phyloP scores from a whole-genome alignment of 2,329 filamentous ascomycete genomes.

The Hypoxylon sp. region DNA sequence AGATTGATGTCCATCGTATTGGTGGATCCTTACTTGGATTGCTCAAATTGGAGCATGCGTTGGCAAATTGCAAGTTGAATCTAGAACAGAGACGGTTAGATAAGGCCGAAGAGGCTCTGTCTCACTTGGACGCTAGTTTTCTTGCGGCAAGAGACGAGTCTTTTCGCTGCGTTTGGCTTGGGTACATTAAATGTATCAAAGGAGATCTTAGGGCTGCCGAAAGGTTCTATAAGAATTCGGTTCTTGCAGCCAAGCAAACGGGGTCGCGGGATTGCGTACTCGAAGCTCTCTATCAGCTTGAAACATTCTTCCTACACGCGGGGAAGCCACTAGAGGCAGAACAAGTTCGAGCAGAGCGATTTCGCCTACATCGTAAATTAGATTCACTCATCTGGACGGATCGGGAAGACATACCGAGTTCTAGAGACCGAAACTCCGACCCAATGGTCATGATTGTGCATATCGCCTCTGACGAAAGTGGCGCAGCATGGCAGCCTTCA shows the following conservation, averaged over 20 bases:
- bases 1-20: conserved; percentile 34
- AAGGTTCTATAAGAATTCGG: conserved; percentile 47
- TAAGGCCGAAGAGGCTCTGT: conserved; percentile 48
- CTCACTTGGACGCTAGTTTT: conserved; percentile 36
- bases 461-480: conserved; percentile 40
- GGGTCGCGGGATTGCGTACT: conserved; percentile 50
- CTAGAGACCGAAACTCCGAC: conserved; percentile 4
- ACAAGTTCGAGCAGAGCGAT: conserved; percentile 47
- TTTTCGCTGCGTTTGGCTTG: conserved; percentile 51
- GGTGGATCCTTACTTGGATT: conserved; percentile 43
- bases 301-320: conserved; percentile 50
- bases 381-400: conserved; percentile 48
- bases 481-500: conserved; percentile 40
- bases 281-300: conserved; percentile 52
- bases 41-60: conserved; percentile 49
- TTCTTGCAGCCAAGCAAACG: conserved; percentile 47
- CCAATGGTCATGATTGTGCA: conserved; percentile 36
- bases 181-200: conserved; percentile 48
- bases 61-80: conserved; percentile 50
- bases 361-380: conserved; percentile 44
- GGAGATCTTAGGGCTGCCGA: conserved; percentile 47
- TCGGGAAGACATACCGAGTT: conserved; percentile 18
- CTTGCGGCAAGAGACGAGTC: conserved; percentile 50
- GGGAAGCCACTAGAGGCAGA: conserved; percentile 48
- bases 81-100: conserved; percentile 44